Base-by-base conservation (phyloP, 2,329 filamentous ascomycete genomes). In the Colletotrichum lindemuthianum region DNA sequence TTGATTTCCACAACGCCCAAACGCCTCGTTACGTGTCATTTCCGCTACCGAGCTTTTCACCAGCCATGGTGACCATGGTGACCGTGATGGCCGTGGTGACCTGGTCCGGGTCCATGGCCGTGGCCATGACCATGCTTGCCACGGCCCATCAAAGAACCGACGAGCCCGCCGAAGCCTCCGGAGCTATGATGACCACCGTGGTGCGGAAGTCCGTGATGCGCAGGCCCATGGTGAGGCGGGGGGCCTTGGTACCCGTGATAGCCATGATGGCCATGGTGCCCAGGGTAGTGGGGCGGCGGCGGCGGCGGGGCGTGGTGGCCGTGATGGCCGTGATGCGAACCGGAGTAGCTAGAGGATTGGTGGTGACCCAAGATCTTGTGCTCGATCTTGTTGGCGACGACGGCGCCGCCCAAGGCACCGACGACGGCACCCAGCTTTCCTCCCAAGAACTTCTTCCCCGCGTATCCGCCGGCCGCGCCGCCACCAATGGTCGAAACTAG, bases 391-490 rank as follows among this genome's bases (percentile, higher is more conserved):
- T 87, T 87, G 8, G 86, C 86, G 3, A 81, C 82, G 11, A 87
- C 78, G 0, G 84, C 85, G 32, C 86, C 86, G 10, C 81, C 83
- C 2, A 86, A 78, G 8, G 81, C 76, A 0, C 85, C 85, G 2
- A 82, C 78, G 6, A 87, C 69, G 2, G 85, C 84, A 32, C 83
- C 83, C 40, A 88, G 70, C 51, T 82, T 76, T 7, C 85, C 84
- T 57, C 84, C 83, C 16, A 85, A 84, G 10, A 84, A 72, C 72
- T 88, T 82, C 70, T 87, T 82, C 0, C 82, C 85, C 0, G 85
- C 60, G 60, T 84, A 82, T 0, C 82, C 85, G 41, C 86, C 86
- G 1, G 79, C 81, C 3, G 81, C 83, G 24, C 83, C 82, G 12
- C 85, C 85, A 1, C 85, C 60, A 4, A 88, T 70, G 2, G 85